Evolutionary conservation across 805 yeast genomes (phyloP).

Genomic region (Spencermartinsiella europaea): DNA sequence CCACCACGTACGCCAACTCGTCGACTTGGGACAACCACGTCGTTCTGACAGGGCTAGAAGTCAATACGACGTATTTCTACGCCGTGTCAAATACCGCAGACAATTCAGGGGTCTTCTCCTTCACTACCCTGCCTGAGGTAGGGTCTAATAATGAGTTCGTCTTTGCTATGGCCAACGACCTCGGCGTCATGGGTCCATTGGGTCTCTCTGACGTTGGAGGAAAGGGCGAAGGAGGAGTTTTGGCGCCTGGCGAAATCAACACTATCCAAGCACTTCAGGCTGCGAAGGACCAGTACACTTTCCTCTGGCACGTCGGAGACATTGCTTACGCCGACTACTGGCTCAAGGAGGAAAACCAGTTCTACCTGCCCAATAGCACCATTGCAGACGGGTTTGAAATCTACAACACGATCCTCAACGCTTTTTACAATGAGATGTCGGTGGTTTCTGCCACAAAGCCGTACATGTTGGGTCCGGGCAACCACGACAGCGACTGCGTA

Average conservation of each 20-base stretch:
- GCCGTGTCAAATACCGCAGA: conserved; percentile 12
- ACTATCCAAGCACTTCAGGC: conserved; percentile 17
- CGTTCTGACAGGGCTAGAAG: conserved; percentile 18
- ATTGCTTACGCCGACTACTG: conserved; percentile 28
- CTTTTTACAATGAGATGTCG: conserved; percentile 21
- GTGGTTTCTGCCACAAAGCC: conserved; percentile 20
- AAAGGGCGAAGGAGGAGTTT: conserved; percentile 16
- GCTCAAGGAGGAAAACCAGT: conserved; percentile 21
- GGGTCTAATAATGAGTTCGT: conserved; percentile 11
- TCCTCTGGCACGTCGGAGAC: conserved; percentile 26
- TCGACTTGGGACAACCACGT: conserved; percentile 26
- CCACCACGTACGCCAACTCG: conserved; percentile 22
- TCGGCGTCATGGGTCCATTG: conserved; percentile 18
- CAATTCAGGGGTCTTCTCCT: conserved; percentile 6
- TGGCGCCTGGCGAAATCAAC: conserved; percentile 17
- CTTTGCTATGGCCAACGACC: conserved; percentile 19
- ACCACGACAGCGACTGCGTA: conserved; percentile 25
- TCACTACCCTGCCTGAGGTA: conserved; percentile 11
- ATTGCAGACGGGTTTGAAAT: conserved; percentile 14
- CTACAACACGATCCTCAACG: conserved; percentile 23
- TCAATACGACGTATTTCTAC: conserved; percentile 26
- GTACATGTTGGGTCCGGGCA: conserved; percentile 27
- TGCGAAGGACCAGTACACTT: conserved; percentile 11
- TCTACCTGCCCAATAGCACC: conserved; percentile 15
- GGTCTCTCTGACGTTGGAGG: conserved; percentile 13